Conservation (phyloP, 371 early-diverging fungal genomes). For the Entomophthora muscae region DNA sequence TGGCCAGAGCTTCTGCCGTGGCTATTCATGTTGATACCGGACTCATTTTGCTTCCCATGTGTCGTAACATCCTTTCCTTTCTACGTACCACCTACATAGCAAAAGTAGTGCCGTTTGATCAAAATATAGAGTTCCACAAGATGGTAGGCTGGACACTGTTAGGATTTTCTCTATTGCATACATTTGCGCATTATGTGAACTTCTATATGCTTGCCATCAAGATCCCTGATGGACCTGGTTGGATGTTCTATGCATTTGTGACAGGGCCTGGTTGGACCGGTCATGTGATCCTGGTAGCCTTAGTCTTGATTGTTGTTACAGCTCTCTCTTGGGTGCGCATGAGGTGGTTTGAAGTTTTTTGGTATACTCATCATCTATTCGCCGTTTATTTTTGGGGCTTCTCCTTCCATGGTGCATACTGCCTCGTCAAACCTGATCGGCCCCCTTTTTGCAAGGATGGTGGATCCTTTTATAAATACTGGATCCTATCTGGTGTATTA, state of each 20-base stretch:
- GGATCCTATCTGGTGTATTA: slow-evolving; percentile 39
- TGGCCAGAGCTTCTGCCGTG: slow-evolving; percentile 41
- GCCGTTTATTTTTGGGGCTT: slow-evolving; percentile 57
- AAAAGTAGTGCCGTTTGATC: slow-evolving; percentile 60
- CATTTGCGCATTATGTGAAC: slow-evolving; percentile 53
- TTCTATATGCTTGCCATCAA: slow-evolving; percentile 23
- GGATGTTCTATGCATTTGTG: slow-evolving; percentile 21
- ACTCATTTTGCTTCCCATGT: slow-evolving; percentile 60
- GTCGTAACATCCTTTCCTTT: slow-evolving; percentile 55
- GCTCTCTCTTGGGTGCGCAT: slow-evolving; percentile 35
- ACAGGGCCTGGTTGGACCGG: slow-evolving; percentile 65
- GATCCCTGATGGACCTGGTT: slow-evolving; percentile 13
- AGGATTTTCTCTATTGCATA: slow-evolving; percentile 51
- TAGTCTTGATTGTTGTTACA: slow-evolving; percentile 50
- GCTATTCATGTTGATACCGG: slow-evolving; percentile 49
- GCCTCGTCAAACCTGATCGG: slow-evolving; percentile 55
- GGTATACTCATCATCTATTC: slow-evolving; percentile 73
- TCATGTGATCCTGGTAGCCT: slow-evolving; percentile 43
- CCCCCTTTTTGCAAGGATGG: slow-evolving; percentile 46
- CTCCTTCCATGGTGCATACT: slow-evolving; percentile 69
- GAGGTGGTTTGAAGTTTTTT: slow-evolving; percentile 60
- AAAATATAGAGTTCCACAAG: slow-evolving; percentile 67
- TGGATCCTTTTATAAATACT: slow-evolving; percentile 64
- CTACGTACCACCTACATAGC: slow-evolving; percentile 50
- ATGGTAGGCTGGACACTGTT: slow-evolving; percentile 53